These are phyloP conservation scores for Pseudogymnoascus sp. DNA, from an alignment of 2,329 filamentous ascomycete species.

Conservation along the genomic window DNA sequence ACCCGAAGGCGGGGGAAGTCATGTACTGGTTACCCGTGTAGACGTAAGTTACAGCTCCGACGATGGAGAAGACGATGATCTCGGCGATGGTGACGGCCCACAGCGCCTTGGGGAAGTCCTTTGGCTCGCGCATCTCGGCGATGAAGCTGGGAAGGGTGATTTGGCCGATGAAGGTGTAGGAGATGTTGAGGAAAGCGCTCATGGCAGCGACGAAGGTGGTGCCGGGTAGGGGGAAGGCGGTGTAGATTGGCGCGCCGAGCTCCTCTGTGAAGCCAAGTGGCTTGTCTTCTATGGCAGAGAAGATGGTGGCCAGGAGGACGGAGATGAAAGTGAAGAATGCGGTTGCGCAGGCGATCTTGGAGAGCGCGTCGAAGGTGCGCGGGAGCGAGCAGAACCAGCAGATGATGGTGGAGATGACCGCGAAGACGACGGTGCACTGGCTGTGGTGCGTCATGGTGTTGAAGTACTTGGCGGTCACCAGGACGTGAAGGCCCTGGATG, in stretches of 20 bases:
- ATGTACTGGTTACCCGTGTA: constrained; percentile 87
- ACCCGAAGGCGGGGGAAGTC: constrained; percentile 79
- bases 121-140: constrained; percentile 75
- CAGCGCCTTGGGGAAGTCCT: constrained; percentile 85
- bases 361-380: constrained; percentile 72
- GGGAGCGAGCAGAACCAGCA: constrained; percentile 76
- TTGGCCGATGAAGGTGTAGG: constrained; percentile 92
- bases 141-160: constrained; percentile 93
- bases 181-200: constrained; percentile 89
- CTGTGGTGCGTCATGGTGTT: constrained; percentile 74
- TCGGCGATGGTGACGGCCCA: constrained; percentile 87
- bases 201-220: constrained; percentile 77
- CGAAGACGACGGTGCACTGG: constrained; percentile 73
- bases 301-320: constrained; percentile 74
- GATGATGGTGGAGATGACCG: constrained; percentile 63
- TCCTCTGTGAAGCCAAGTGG: constrained; percentile 57
- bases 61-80: constrained; percentile 74
- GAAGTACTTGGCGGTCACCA: constrained; percentile 77
- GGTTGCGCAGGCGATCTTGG: constrained; percentile 69
- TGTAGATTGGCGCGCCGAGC: constrained; percentile 57
- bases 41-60: constrained; percentile 74
- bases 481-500: constrained; percentile 72
- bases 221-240: constrained; percentile 53
- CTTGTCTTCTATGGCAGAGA: constrained; percentile 66
- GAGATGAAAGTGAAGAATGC: constrained; percentile 87